These are phyloP conservation scores for Waltiozyma solani DNA, from an alignment of 1,139 yeast genomes.

Conservation along the genomic window DNA sequence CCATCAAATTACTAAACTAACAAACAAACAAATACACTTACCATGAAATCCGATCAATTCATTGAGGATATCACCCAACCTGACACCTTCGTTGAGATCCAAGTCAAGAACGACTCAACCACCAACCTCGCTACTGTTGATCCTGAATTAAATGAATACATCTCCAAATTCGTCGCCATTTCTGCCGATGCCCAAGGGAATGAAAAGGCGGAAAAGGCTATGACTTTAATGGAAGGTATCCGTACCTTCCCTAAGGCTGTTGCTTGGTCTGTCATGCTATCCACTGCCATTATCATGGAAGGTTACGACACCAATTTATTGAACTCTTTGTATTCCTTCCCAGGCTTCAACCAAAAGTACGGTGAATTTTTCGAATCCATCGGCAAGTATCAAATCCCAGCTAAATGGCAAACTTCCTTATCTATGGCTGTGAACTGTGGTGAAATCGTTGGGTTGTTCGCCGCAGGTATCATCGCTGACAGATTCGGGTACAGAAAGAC, in stretches of 20 bases:
- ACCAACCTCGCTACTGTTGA: slow-evolving; percentile 8
- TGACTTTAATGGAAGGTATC: slow-evolving; percentile 14
- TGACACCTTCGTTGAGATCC: background rate
- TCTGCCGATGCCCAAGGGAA: slow-evolving; percentile 23
- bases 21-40: background rate
- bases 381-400: slow-evolving; percentile 13
- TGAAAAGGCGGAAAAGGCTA: slow-evolving; percentile 11
- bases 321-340: slow-evolving; percentile 22
- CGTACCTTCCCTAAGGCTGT: slow-evolving; percentile 26
- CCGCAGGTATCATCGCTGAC: slow-evolving; percentile 46
- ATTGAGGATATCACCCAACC: background rate
- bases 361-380: slow-evolving; percentile 14
- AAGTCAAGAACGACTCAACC: background rate
- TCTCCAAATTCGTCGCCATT: slow-evolving; percentile 34
- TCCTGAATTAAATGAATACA: slow-evolving; percentile 26
- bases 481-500: slow-evolving; percentile 46
- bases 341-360: slow-evolving; percentile 18
- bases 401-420: slow-evolving; percentile 26
- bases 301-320: slow-evolving; percentile 32
- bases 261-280: slow-evolving; percentile 31
- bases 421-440: slow-evolving; percentile 24
- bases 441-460: slow-evolving; percentile 37
- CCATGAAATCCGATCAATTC: background rate
- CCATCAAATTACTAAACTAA: too few species aligned
- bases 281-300: slow-evolving; percentile 32